Base-by-base conservation (phyloP, 768 basidiomycete species). In the Auricularia auricula-judae region DNA sequence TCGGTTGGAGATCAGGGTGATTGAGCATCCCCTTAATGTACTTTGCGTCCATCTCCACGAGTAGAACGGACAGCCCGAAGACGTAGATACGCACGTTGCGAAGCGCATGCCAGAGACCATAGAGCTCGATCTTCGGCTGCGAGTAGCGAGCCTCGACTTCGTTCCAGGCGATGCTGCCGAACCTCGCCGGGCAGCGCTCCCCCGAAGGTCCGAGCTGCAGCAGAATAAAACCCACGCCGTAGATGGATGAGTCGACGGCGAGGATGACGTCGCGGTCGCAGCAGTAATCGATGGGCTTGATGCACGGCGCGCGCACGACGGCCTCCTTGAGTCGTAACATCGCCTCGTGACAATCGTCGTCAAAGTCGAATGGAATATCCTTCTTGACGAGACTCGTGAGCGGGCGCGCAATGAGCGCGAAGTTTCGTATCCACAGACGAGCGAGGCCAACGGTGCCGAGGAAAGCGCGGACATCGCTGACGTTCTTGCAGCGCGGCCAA, bases 111-210 rank as follows among this genome's bases (percentile, higher is more conserved):
- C 61, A 72, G 0, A 73, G 64, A 3, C 73, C 70, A 60, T 72
- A 74, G 0, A 73, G 63, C 47, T 73, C 68, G 3, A 74, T 39
- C 36, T 74, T 74, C 1, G 72, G 65, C 36, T 72, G 73, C 0
- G 68, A 71, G 53, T 71, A 71, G 0, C 63, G n/a, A 0, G 53
- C 8, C 47, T 74, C 71, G 11, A 65, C 65, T 0, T 66, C 72
- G 44, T 77, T 78, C 33, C 80, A 69, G 0, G 74, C 67, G 0
- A 81, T 76, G 0, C 76, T 81, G 0, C 77, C 72, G 47, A 80
- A 82, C 0, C 71, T 66, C 0, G 72, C 69, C 35, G 72, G 77
- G 18, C 70, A 69, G 0, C 69, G 65, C 14, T 66, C 65, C 0
- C 68, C 63, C 1, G 69, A 62, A 0, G 62, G 21, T 18, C 72